phyloP scores from a whole-genome alignment of 176 grass and related monocot genomes.

The Triticum dicoccoides region DNA sequence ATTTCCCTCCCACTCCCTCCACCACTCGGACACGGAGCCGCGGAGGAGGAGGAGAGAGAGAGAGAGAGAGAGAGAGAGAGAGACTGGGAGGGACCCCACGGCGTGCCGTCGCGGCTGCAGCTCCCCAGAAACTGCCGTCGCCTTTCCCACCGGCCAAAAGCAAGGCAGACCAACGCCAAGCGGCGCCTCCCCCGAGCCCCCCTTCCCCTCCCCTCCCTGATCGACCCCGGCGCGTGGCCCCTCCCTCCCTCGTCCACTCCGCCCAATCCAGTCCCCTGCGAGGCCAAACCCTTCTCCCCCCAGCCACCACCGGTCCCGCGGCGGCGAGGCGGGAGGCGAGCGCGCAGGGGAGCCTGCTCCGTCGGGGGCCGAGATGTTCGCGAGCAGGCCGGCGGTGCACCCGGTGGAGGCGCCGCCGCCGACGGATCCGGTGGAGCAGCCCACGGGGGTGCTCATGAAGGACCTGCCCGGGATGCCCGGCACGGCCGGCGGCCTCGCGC shows the following conservation, averaged over 20 bases:
- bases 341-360: background rate
- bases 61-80: background rate
- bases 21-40: background rate
- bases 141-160: slow-evolving; percentile 16
- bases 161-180: background rate
- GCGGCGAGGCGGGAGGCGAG: background rate
- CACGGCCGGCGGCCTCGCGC: slow-evolving; percentile 51
- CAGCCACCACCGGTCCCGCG: background rate
- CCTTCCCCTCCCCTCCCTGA: background rate
- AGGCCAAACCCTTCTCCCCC: background rate
- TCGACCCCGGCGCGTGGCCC: background rate
- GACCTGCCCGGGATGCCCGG: slow-evolving; percentile 91
- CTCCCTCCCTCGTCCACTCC: background rate
- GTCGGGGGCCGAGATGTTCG: slow-evolving; percentile 51
- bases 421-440: slow-evolving; percentile 57
- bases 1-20: background rate
- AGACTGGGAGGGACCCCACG: background rate
- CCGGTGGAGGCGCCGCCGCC: slow-evolving; percentile 86
- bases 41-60: background rate
- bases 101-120: slow-evolving; percentile 7
- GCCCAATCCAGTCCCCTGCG: background rate
- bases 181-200: too few relatives aligned
- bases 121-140: background rate
- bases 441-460: slow-evolving; percentile 68
- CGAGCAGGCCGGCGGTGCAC: slow-evolving; percentile 82